Evolutionary conservation across 2,329 filamentous ascomycete species (phyloP).

Genomic region (Penicillium sp.): DNA sequence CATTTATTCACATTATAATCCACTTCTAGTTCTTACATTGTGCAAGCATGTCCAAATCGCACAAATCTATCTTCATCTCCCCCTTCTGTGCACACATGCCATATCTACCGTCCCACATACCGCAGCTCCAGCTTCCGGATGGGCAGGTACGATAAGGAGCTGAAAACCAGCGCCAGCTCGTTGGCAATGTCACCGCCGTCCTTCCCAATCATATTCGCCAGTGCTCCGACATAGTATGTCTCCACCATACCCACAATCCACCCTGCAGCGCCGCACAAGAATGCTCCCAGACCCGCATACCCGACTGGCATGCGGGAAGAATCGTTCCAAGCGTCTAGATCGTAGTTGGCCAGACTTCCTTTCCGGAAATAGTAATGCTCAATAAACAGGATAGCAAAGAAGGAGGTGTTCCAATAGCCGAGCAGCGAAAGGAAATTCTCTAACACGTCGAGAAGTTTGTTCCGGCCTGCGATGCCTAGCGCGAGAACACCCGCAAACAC

Average conservation of each 20-base stretch:
- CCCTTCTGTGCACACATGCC: background rate
- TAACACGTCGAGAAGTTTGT: conserved; percentile 48
- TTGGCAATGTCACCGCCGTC: conserved; percentile 55
- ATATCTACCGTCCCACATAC: conserved; percentile 42
- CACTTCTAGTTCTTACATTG: background rate
- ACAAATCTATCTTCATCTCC: background rate
- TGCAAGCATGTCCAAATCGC: background rate
- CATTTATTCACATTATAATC: background rate
- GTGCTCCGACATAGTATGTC: conserved; percentile 56
- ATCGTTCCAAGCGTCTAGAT: conserved; percentile 54
- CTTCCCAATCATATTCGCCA: conserved; percentile 49
- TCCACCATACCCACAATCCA: conserved; percentile 63
- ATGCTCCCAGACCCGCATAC: conserved; percentile 47
- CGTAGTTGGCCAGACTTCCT: conserved; percentile 47
- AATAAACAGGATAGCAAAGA: conserved; percentile 51
- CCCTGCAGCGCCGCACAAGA: conserved; percentile 48
- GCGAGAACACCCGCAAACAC: conserved; percentile 50
- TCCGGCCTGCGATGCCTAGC: conserved; percentile 46
- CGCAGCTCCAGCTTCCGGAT: conserved; percentile 53
- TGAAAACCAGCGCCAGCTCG: conserved; percentile 55
- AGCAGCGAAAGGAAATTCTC: conserved; percentile 53
- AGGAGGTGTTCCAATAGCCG: conserved; percentile 55
- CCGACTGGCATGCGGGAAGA: conserved; percentile 48
- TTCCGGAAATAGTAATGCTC: conserved; percentile 55
- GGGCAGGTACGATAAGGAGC: conserved; percentile 51